These are phyloP conservation scores for Lactarius pseudohatsudake DNA, from an alignment of 768 basidiomycete genomes.

Conservation along the genomic window DNA sequence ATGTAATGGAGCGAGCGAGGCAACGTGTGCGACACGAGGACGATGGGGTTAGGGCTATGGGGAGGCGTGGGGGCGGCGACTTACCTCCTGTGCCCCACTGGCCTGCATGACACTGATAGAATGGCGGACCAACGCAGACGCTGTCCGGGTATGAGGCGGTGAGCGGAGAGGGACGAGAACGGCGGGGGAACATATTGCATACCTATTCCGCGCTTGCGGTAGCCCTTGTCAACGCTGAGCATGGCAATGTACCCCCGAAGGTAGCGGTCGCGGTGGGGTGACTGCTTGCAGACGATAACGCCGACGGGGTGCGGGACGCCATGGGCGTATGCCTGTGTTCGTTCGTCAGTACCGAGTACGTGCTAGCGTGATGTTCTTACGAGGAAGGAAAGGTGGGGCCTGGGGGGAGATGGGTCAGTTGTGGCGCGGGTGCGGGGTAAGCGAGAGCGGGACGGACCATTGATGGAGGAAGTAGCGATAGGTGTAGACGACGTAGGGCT, in stretches of 20 bases:
- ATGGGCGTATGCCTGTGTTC: conserved; percentile 15
- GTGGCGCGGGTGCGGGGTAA: conserved; percentile 28
- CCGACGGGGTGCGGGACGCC: conserved; percentile 60
- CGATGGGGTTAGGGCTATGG: conserved; percentile 18
- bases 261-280: conserved; percentile 68
- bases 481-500: conserved; percentile 95
- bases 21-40: conserved; percentile 7
- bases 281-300: conserved; percentile 97
- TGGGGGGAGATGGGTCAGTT: conserved; percentile 37
- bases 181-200: conserved; percentile 62
- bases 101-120: conserved; percentile 84
- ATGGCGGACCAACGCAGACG: conserved; percentile 78
- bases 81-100: conserved; percentile 82
- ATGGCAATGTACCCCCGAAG: conserved; percentile 98
- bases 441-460: conserved; percentile 61
- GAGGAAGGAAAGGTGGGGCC: conserved; percentile 89
- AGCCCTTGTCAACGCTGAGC: conserved; percentile 84
- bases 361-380: conserved; percentile 38
- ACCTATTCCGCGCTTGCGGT: conserved; percentile 97
- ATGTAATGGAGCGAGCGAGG: neutral
- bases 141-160: conserved; percentile 43
- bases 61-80: conserved; percentile 32
- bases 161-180: neutral
- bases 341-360: neutral
- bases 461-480: conserved; percentile 96